phyloP scores from a whole-genome alignment of 257 asterid species.

The Nyctanthes arbortristis region DNA sequence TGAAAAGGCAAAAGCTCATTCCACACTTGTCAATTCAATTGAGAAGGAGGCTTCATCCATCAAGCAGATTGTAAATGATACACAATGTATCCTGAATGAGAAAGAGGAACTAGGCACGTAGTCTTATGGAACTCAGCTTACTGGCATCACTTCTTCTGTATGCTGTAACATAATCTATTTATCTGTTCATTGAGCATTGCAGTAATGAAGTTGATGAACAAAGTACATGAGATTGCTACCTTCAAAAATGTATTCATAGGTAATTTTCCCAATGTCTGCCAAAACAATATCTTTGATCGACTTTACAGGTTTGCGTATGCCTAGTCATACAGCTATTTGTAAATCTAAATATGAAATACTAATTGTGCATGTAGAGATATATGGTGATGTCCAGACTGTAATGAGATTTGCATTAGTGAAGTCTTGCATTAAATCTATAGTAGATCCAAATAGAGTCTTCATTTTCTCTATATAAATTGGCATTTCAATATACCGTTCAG shows the following conservation, averaged over 20 bases:
- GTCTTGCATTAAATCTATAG: not conserved
- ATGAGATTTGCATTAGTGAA: too few species aligned
- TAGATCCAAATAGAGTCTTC: not conserved
- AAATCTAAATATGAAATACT: not conserved
- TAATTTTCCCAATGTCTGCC: constrained; percentile 12
- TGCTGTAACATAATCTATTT: not conserved
- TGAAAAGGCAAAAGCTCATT: constrained; percentile 40
- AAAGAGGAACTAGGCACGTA: constrained; percentile 49
- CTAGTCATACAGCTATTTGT: not conserved
- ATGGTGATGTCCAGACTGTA: not conserved
- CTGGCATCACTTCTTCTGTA: not conserved
- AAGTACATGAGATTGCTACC: constrained; percentile 38
- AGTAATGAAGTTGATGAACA: constrained; percentile 26
- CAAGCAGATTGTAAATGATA: constrained; percentile 35
- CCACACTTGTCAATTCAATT: constrained; percentile 27
- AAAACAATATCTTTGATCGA: not conserved
- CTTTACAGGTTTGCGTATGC: too few species aligned
- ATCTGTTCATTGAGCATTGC: not conserved
- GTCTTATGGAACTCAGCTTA: constrained; percentile 13
- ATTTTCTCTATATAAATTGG: not conserved
- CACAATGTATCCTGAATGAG: constrained; percentile 28
- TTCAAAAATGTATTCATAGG: constrained; percentile 39
- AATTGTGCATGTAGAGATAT: not conserved
- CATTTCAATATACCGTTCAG: not conserved
- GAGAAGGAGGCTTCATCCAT: constrained; percentile 43